Base-by-base conservation (phyloP, 1,284 basidiomycete species). In the Ceratobasidium sp. region DNA sequence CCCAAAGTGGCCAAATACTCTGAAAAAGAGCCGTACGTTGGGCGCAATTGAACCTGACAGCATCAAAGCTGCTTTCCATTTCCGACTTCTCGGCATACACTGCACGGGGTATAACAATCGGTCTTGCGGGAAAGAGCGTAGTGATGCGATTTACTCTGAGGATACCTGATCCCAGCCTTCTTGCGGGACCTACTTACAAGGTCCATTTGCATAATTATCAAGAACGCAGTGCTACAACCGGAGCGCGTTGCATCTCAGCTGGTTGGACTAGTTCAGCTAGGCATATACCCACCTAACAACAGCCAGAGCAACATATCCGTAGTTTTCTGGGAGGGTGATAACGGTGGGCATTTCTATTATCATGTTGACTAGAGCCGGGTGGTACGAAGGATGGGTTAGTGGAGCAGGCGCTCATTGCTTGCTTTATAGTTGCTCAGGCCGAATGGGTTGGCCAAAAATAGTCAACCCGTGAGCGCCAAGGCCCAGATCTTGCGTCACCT, bases 51-150 rank as follows among this genome's bases (percentile, higher is more conserved):
- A 70, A 78, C 17, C 44, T 68, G 40, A 79, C 32, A 8, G 78
- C 78, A 2, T 76, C 77, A 29, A 44, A 37, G 34, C 43, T 59
- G 25, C 74, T 69, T 17, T 77, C 77, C 59, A 67, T 49, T 56
- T 77, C 64, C 17, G 52, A 73, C 40, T 76, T 77, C 51, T 77
- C 76, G 25, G 78, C 78, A 64, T 79, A 79, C 46, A 77, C 77
- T 77, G 43, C 22, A 22, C 17, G 32, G 43, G 37, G 29, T 22
- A 19, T 9, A 43, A 43, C 11, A 34, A 44, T 19, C 37, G 9
- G 56, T 7, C 11, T 77, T 19, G 56, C 32, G 25, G 19, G n/a
- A 59, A 37, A 59, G 2, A 32, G 22, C 4, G 4, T 25, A 15
- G 7, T 43, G 1, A 17, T 11, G 32, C 40, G 19, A 32, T 61